Evolutionary conservation across 306 rosid species (phyloP).

Genomic region (Lotus japonicus): DNA sequence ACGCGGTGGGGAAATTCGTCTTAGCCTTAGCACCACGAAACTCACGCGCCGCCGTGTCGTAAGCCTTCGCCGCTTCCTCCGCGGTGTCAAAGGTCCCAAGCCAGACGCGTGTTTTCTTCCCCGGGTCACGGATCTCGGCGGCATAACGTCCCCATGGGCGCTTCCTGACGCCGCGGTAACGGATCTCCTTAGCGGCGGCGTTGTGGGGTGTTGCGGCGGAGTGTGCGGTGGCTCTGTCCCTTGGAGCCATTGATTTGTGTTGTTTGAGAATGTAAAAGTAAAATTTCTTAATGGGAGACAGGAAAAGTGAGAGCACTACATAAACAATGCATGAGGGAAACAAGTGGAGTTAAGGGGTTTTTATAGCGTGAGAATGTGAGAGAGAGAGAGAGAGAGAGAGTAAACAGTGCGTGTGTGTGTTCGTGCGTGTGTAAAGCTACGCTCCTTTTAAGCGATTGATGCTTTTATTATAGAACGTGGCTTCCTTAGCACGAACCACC

Average conservation of each 20-base stretch:
- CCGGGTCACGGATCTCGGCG: constrained; percentile 92
- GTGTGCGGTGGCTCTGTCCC: constrained; percentile 16
- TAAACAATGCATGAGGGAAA: constrained; percentile 25
- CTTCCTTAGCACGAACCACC: constrained; percentile 34
- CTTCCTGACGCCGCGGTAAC: constrained; percentile 72
- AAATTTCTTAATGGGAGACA: not conserved
- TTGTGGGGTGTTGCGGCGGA: not conserved
- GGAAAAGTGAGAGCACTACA: not conserved
- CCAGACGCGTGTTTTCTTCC: constrained; percentile 83
- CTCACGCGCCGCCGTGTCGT: constrained; percentile 70
- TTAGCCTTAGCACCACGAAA: constrained; percentile 75
- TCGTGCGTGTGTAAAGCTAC: constrained; percentile 41
- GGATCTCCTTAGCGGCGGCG: constrained; percentile 48
- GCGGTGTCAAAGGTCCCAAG: constrained; percentile 85
- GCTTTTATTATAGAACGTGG: constrained; percentile 28
- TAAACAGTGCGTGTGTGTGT: not conserved
- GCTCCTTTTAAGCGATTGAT: constrained; percentile 55
- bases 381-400: not conserved
- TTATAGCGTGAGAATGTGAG: constrained; percentile 19
- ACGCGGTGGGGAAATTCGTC: constrained; percentile 52
- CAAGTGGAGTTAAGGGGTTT: not conserved
- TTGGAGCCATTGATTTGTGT: constrained; percentile 42
- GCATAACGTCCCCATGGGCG: constrained; percentile 96
- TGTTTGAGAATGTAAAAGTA: not conserved
- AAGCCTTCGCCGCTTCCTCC: constrained; percentile 81